Base-by-base conservation (phyloP, 2,329 filamentous ascomycete genomes). In the Colletotrichum incanum region DNA sequence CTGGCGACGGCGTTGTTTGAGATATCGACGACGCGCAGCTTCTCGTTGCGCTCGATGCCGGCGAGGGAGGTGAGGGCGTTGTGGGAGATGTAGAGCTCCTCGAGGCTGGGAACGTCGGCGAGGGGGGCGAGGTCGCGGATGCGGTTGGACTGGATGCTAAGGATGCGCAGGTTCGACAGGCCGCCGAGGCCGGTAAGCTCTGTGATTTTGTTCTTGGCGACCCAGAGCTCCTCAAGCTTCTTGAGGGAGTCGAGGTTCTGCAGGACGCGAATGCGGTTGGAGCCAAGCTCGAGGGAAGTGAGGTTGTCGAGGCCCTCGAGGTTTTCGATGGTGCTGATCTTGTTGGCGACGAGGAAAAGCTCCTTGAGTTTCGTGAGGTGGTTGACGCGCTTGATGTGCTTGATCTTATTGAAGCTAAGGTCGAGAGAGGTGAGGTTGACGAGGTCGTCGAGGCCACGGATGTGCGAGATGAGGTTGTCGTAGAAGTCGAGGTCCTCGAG, bases 351-450 rank as follows among this genome's bases (percentile, higher is more conserved):
- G 77, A 99, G 93, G 81, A 93, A 99, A 3, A 99, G 81, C 76
- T 98, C 94, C 74, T 88, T 93, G 69, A 98, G 88, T 65, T 94
- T 88, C 28, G 85, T 92, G 71, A 99, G 85, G 77, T 96, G 93
- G 71, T 89, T 88, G 75, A 98, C 85, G 78, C 96, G 91, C 83
- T 97, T 98, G 85, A 99, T 97, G 83, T 98, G 95, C 82, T 98
- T 98, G 85, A 99, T 96, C 86, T 98, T 98, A 87, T 99, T 99
- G 89, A 98, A 99, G 82, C 94, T 97, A 63, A 99, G 87, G 80
- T 99, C 96, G 66, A 99, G 90, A 68, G 86, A 93, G 7, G 89
- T 94, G 65, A 99, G 89, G 73, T 93, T 88, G 16, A 88, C 90
- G 69, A 98, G 90, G 56, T 90, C 86, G 65, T 98, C 95, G 56